These are phyloP conservation scores for Oropetium thomaeum DNA, from an alignment of 176 grass and related monocot genomes.

Conservation along the genomic window DNA sequence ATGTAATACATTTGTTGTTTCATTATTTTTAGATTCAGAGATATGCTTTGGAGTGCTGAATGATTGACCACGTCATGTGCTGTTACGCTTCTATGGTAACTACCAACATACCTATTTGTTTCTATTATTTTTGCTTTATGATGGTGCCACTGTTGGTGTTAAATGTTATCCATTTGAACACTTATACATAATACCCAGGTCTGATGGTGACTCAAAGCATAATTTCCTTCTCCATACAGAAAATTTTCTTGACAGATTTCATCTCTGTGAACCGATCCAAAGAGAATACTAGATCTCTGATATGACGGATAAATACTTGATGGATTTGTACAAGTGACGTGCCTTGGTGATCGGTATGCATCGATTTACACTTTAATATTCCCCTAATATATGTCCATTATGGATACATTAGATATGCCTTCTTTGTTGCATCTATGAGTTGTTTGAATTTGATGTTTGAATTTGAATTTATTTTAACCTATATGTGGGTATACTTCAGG, in stretches of 20 bases:
- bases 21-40: conserved; percentile 54
- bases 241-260: conserved; percentile 3
- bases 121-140: conserved; percentile 14
- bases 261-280: conserved; percentile 1
- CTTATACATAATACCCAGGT: no score
- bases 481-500: background rate
- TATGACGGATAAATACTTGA: conserved; percentile 26
- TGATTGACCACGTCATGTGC: background rate
- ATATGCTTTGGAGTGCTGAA: conserved; percentile 57
- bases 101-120: background rate
- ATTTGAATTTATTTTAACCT: background rate
- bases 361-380: background rate
- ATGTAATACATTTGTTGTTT: conserved; percentile 23
- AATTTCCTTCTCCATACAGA: conserved; percentile 21
- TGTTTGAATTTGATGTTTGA: no score
- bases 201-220: conserved; percentile 18
- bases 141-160: background rate
- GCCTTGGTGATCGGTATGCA: conserved; percentile 35
- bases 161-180: background rate
- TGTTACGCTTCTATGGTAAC: no score
- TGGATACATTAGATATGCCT: background rate
- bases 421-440: background rate
- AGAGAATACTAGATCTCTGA: background rate
- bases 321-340: conserved; percentile 27
- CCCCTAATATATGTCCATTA: background rate